These are phyloP conservation scores for Malus hybrid DNA, from an alignment of 331 rosid species.

Conservation along the genomic window DNA sequence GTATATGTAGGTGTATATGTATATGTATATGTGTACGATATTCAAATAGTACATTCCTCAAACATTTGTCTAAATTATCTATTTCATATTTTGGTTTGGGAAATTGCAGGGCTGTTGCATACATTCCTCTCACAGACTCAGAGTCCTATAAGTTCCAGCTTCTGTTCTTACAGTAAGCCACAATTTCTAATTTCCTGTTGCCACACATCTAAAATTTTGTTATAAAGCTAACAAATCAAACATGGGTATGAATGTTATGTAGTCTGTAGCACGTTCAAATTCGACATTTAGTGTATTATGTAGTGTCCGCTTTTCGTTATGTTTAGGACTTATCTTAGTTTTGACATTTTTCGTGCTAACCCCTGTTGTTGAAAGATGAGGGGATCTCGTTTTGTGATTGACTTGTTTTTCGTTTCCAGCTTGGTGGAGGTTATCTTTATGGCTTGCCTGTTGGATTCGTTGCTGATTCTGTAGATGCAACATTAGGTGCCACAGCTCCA, in stretches of 20 bases:
- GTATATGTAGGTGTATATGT: background rate
- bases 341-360: too few species aligned
- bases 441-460: slow-evolving; percentile 49
- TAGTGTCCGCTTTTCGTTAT: background rate
- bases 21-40: too few species aligned
- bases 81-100: background rate
- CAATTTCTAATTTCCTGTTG: background rate
- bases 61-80: background rate
- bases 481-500: slow-evolving; percentile 49
- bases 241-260: background rate
- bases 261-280: too few species aligned
- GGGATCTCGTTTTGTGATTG: background rate
- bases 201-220: background rate
- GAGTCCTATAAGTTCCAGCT: slow-evolving; percentile 32
- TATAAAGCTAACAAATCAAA: background rate
- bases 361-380: background rate
- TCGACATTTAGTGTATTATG: too few species aligned
- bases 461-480: slow-evolving; percentile 52
- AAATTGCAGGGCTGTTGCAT: slow-evolving; percentile 31
- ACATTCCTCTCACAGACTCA: slow-evolving; percentile 25
- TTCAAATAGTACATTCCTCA: background rate
- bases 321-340: too few species aligned
- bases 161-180: slow-evolving; percentile 25
- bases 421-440: slow-evolving; percentile 59
- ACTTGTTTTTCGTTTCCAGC: slow-evolving; percentile 24